Evolutionary conservation across 495 filamentous ascomycete genomes (phyloP).

Genomic region (Aspergillus steynii): DNA sequence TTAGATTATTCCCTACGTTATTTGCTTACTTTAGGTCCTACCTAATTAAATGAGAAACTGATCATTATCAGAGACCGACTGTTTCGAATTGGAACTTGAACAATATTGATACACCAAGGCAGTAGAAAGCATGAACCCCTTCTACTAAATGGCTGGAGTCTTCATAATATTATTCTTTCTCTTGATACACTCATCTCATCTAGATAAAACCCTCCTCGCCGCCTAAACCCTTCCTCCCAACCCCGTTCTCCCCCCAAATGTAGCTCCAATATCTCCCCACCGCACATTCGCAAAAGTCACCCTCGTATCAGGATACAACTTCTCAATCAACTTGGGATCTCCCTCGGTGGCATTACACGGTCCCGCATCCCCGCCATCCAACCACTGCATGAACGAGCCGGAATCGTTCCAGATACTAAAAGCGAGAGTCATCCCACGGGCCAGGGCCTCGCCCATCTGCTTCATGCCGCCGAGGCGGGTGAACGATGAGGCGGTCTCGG

Average conservation of each 20-base stretch:
- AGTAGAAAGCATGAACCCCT: no score
- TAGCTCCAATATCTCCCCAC: slow-evolving; percentile 42
- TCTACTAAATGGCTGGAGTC: no score
- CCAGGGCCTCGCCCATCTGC: slow-evolving; percentile 39
- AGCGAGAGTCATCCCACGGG: slow-evolving; percentile 64
- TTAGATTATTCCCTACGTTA: no score
- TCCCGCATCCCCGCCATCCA: slow-evolving; percentile 56
- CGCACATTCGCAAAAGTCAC: slow-evolving; percentile 38
- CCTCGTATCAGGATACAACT: slow-evolving; percentile 28
- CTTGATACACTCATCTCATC: no score
- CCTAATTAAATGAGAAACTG: no score
- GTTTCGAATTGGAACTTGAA: no score
- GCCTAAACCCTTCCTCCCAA: not conserved
- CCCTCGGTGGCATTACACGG: slow-evolving; percentile 55
- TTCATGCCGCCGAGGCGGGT: slow-evolving; percentile 27
- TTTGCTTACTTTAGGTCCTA: no score
- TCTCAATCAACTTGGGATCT: slow-evolving; percentile 29
- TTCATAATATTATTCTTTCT: no score
- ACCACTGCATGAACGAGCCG: slow-evolving; percentile 62
- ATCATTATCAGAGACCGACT: no score
- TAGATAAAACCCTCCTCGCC: no score
- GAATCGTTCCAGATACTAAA: slow-evolving; percentile 65
- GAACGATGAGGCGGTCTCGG: slow-evolving; percentile 16
- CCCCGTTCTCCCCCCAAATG: slow-evolving; percentile 6
- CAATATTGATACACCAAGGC: no score